Evolutionary conservation across 2,329 filamentous ascomycete genomes (phyloP), one percentile per base, ranked within the genome.

Genomic region (Colletotrichum sp.): DNA sequence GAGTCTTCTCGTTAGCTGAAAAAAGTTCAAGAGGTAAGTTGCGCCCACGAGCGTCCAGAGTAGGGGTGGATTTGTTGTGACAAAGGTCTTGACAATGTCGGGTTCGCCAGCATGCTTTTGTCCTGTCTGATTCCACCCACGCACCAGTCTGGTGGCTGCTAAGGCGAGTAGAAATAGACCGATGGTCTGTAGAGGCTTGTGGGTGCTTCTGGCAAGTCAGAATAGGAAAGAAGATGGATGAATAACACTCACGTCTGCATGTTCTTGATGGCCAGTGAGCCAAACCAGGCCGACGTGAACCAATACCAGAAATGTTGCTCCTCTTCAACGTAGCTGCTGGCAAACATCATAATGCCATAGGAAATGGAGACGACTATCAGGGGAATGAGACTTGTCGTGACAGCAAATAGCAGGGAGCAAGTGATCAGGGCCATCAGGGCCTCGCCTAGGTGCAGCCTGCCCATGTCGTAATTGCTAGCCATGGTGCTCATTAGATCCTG

Each of bases 301-400:
- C 96, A 99, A 85, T 99, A 99, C 97, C 97, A 99, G 83, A 98
- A 98, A 79, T 99, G 95, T 66, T 99, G 97, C 83, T 99, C 97
- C 85, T 99, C 97, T 84, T 99, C 97, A 3, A 99, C 95, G 83
- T 97, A 99, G 81, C 96, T 99, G 82, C 95, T 98, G 12, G 96
- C 96, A 85, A 99, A 99, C 96, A 99, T 99, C 92, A 98, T 98
- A 48, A 92, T 83, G 2, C 93, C 92, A 81, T 99, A 98, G 0
- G 90, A 84, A 0, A 93, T 64, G 1, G 90, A 90, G 34, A 92
- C 86, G 3, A 89, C 77, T 5, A 86, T 78, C 67, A 94, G 86
- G 5, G 88, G 87, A 10, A 82, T 72, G 13, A 88, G 79, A 48
- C 57, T 75, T n/a, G 72, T 9, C 57, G 72, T n/a, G 75, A 71